These are phyloP conservation scores for Nicotiana undulata DNA, from an alignment of 257 asterid genomes.

Conservation along the genomic window DNA sequence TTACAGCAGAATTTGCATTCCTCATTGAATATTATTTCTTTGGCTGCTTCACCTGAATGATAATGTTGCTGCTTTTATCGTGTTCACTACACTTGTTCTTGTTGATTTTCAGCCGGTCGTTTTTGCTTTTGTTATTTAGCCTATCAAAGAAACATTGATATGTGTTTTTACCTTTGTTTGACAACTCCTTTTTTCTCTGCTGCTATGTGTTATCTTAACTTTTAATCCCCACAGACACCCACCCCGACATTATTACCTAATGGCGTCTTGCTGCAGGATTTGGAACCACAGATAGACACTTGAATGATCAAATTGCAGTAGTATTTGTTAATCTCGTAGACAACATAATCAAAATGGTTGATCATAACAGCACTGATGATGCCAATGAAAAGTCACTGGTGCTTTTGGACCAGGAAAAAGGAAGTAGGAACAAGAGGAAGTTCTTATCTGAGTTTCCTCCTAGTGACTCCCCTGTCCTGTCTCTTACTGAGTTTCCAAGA, in stretches of 20 bases:
- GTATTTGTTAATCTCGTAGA: neutral
- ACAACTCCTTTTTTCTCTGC: neutral
- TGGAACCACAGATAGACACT: neutral
- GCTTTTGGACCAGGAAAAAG: conserved; percentile 28
- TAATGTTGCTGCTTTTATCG: neutral
- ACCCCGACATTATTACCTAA: neutral
- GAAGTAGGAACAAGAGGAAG: conserved; percentile 61
- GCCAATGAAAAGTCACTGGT: conserved; percentile 16
- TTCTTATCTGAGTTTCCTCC: conserved; percentile 31
- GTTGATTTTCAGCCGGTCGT: neutral
- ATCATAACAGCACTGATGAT: conserved; percentile 18
- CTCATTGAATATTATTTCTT: neutral
- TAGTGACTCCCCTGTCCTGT: conserved; percentile 20
- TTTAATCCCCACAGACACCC: neutral
- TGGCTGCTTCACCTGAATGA: neutral
- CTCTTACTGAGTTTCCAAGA: conserved; percentile 47
- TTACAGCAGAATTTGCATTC: neutral
- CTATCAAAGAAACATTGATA: neutral
- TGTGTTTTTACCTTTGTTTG: neutral
- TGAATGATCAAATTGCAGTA: neutral
- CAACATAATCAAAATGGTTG: conserved; percentile 29
- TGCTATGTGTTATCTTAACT: neutral
- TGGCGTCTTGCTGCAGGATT: neutral
- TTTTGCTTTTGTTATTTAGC: neutral
- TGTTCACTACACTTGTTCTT: neutral